Conservation (phyloP, 345 rosid species). For the Rhodamnia rubescens region DNA sequence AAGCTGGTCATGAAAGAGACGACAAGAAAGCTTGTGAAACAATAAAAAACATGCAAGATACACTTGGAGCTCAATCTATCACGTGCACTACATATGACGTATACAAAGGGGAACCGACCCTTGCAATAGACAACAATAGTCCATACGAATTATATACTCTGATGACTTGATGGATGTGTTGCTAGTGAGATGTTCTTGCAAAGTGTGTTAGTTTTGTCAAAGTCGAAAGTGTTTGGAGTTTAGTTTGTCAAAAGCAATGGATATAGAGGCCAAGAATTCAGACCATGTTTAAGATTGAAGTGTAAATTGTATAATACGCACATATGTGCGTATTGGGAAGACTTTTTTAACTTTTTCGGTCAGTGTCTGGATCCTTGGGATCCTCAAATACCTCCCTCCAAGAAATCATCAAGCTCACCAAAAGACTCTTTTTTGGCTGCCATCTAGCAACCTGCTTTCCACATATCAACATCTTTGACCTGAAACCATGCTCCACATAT, state of each 20-base stretch:
- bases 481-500: neutral
- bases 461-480: neutral
- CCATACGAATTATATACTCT: neutral
- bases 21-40: neutral
- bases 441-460: neutral
- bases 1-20: neutral
- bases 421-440: neutral
- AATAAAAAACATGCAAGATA: neutral
- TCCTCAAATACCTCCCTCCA: neutral
- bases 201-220: neutral
- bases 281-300: neutral
- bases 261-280: neutral
- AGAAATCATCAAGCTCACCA: neutral
- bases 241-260: neutral
- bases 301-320: neutral
- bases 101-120: neutral
- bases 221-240: neutral
- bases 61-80: neutral
- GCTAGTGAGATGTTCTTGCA: neutral
- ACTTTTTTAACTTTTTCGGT: neutral
- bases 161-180: neutral
- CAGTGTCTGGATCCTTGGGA: neutral
- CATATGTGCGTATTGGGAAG: neutral
- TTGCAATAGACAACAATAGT: neutral
- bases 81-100: neutral